phyloP scores from a whole-genome alignment of 768 basidiomycete species.

The Auriscalpium orientale region DNA sequence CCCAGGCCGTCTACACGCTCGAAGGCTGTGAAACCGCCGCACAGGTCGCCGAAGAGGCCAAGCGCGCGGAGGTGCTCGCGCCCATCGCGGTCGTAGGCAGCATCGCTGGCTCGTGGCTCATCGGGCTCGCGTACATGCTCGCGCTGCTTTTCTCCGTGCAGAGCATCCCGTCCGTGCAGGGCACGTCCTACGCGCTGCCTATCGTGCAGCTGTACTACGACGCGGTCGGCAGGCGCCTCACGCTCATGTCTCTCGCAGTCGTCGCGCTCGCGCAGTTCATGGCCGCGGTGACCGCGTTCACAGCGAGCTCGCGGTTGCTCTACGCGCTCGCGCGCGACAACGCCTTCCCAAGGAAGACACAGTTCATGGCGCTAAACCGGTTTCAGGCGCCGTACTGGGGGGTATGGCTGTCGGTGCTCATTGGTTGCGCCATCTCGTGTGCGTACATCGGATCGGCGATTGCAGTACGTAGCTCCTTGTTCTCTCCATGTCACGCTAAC shows the following conservation, averaged over 20 bases:
- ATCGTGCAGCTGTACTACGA: conserved; percentile 53
- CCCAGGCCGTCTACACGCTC: conserved; percentile 48
- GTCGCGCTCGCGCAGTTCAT: conserved; percentile 44
- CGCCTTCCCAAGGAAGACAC: conserved; percentile 38
- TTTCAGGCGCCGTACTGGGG: conserved; percentile 49
- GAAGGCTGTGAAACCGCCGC: conserved; percentile 59
- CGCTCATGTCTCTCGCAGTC: conserved; percentile 44
- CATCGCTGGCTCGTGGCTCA: conserved; percentile 49
- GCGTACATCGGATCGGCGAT: conserved; percentile 51
- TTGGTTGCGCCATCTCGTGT: conserved; percentile 48
- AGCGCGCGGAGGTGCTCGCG: conserved; percentile 47
- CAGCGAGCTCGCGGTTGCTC: conserved; percentile 48
- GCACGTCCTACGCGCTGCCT: conserved; percentile 46
- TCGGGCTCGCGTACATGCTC: conserved; percentile 51
- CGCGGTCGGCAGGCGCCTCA: conserved; percentile 39
- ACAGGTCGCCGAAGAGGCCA: conserved; percentile 55
- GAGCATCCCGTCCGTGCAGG: conserved; percentile 40
- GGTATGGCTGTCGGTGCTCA: conserved; percentile 45
- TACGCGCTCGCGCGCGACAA: conserved; percentile 51
- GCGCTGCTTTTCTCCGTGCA: conserved; percentile 52
- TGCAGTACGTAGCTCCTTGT: conserved; percentile 31
- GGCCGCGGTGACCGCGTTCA: conserved; percentile 51
- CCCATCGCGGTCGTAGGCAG: conserved; percentile 50
- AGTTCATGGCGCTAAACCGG: conserved; percentile 44
- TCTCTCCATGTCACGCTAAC: neutral